phyloP scores from a whole-genome alignment of 2,329 filamentous ascomycete species.

The Venturia pyrina region DNA sequence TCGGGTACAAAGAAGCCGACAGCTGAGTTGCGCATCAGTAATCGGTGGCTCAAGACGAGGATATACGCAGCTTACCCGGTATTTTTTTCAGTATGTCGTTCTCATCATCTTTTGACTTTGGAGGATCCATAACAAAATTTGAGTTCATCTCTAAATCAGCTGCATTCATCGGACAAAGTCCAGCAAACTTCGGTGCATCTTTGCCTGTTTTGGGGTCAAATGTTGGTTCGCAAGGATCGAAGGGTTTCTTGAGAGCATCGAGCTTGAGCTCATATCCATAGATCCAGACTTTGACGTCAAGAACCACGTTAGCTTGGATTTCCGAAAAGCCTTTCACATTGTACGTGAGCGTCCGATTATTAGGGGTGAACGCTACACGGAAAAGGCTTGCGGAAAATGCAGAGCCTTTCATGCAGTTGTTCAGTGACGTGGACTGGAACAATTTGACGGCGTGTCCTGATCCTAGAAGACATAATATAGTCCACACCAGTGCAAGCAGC shows the following conservation, averaged over 20 bases:
- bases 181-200: constrained; percentile 44
- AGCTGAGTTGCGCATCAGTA: background rate
- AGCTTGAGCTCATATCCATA: constrained; percentile 62
- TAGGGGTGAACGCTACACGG: constrained; percentile 69
- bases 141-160: constrained; percentile 71
- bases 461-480: constrained; percentile 24
- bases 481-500: constrained; percentile 25
- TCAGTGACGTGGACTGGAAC: constrained; percentile 74
- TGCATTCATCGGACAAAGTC: constrained; percentile 84
- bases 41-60: background rate
- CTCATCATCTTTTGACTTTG: constrained; percentile 16
- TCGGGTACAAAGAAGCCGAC: constrained; percentile 82
- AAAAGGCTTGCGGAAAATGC: constrained; percentile 84
- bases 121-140: constrained; percentile 37
- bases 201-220: constrained; percentile 29
- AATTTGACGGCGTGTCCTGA: constrained; percentile 44
- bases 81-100: constrained; percentile 50
- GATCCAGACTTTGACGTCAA: constrained; percentile 65
- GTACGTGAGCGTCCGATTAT: constrained; percentile 62
- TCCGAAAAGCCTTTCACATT: constrained; percentile 74
- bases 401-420: constrained; percentile 73
- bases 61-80: constrained; percentile 42
- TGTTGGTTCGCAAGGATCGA: constrained; percentile 61
- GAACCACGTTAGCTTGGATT: constrained; percentile 70
- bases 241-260: constrained; percentile 41